phyloP scores from a whole-genome alignment of 2,329 filamentous ascomycete genomes.

The Cercospora sesami region DNA sequence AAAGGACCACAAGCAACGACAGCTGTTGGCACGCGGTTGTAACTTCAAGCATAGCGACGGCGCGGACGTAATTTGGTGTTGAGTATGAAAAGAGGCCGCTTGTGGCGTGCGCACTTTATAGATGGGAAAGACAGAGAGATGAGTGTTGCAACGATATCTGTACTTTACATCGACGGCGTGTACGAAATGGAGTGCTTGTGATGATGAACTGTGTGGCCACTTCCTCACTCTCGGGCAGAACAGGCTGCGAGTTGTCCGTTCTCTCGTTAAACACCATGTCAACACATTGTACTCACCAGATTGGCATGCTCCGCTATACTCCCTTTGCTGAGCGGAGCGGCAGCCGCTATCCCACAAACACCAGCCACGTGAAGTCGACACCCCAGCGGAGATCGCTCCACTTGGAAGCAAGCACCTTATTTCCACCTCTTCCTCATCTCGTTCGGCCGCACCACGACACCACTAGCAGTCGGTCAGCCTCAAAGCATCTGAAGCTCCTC shows the following conservation, averaged over 20 bases:
- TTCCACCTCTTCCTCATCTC: neutral
- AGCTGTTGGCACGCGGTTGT: neutral
- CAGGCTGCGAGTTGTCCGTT: neutral
- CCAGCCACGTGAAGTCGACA: neutral
- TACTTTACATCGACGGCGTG: neutral
- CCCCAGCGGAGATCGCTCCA: neutral
- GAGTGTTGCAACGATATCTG: conserved; percentile 1
- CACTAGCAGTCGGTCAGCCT: neutral
- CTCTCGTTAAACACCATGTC: neutral
- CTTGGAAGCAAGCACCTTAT: neutral
- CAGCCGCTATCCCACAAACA: neutral
- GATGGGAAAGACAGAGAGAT: neutral
- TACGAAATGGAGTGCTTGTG: neutral
- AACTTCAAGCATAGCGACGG: neutral
- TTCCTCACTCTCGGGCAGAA: neutral
- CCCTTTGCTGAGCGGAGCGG: neutral
- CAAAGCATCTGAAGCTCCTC: neutral
- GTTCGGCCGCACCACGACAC: neutral
- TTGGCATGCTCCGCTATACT: neutral
- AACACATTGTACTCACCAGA: neutral
- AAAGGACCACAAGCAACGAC: neutral
- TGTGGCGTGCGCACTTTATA: neutral
- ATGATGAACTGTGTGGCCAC: neutral
- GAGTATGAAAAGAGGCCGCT: neutral
- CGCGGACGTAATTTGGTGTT: neutral